A percentile compares a stretch with the other conserved stretches of the same genome.
Conservation (phyloP, 129 eudicot species). For the Flaveria ramosissima region DNA sequence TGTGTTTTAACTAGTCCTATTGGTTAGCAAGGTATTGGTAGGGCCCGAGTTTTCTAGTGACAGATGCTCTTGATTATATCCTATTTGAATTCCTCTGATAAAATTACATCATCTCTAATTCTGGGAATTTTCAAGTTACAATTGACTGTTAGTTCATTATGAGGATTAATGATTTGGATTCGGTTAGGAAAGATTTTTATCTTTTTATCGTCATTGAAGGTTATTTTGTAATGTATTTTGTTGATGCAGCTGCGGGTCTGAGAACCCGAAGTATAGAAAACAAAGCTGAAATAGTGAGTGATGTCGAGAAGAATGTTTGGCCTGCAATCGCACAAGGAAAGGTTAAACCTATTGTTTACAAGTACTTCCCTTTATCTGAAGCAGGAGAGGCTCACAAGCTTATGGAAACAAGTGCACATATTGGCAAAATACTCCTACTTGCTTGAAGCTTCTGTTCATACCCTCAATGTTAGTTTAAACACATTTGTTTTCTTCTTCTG, state of each 20-base stretch:
- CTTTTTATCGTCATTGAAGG: background rate
- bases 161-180: background rate
- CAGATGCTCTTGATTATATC: no score
- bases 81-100: no score
- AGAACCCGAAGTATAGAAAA: slow-evolving; percentile 66
- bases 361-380: slow-evolving; percentile 54
- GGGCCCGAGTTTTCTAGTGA: no score
- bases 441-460: slow-evolving; percentile 35
- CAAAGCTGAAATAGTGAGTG: slow-evolving; percentile 76
- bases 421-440: slow-evolving; percentile 71
- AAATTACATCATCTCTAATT: no score
- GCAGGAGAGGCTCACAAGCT: slow-evolving; percentile 77
- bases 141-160: background rate
- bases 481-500: background rate
- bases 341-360: slow-evolving; percentile 63
- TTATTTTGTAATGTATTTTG: slow-evolving; percentile 4
- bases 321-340: slow-evolving; percentile 63
- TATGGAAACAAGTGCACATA: slow-evolving; percentile 80
- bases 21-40: background rate
- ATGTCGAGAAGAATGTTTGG: slow-evolving; percentile 84
- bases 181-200: background rate
- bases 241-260: slow-evolving; percentile 55
- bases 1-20: no score
- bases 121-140: background rate
- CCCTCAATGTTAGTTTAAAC: background rate